These are phyloP conservation scores for Monilinia aucupariae DNA, from an alignment of 2,329 filamentous ascomycete species.

Conservation along the genomic window DNA sequence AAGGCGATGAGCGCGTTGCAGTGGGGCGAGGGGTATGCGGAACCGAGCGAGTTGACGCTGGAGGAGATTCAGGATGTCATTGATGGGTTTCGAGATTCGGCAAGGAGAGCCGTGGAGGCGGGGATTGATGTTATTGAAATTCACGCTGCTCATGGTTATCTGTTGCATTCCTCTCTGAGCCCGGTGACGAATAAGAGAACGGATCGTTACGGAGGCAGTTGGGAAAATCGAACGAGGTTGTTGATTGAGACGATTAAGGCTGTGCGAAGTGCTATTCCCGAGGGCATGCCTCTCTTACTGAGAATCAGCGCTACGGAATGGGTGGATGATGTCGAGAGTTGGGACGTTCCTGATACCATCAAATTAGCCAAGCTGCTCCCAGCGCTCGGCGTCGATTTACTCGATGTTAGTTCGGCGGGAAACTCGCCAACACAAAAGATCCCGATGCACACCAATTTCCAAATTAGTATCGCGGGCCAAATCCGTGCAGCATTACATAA, in stretches of 20 bases:
- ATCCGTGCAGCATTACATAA: slow-evolving; percentile 61
- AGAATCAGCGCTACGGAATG: slow-evolving; percentile 60
- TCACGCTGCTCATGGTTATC: slow-evolving; percentile 60
- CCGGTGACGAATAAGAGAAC: slow-evolving; percentile 55
- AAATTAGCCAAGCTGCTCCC: slow-evolving; percentile 65
- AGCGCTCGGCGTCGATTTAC: slow-evolving; percentile 68
- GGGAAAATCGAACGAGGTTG: slow-evolving; percentile 61
- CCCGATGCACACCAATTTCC: slow-evolving; percentile 57
- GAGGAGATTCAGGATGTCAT: slow-evolving; percentile 38
- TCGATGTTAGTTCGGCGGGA: slow-evolving; percentile 77
- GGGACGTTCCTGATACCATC: slow-evolving; percentile 39
- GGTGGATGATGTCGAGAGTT: slow-evolving; percentile 43
- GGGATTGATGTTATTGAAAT: slow-evolving; percentile 61
- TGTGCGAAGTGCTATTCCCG: slow-evolving; percentile 48
- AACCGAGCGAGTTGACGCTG: slow-evolving; percentile 53
- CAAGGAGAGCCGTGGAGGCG: slow-evolving; percentile 39
- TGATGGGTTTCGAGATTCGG: slow-evolving; percentile 36
- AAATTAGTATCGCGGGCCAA: slow-evolving; percentile 64
- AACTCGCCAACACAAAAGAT: slow-evolving; percentile 52
- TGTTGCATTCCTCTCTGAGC: slow-evolving; percentile 60
- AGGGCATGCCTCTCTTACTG: slow-evolving; percentile 51
- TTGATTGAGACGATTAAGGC: slow-evolving; percentile 49
- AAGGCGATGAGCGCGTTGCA: slow-evolving; percentile 52
- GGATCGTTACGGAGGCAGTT: slow-evolving; percentile 59
- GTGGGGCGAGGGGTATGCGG: slow-evolving; percentile 50